A percentile compares a stretch with the other conserved stretches of the same genome.
Evolutionary conservation across 305 asterid species (phyloP).

Genomic region (Fraxinus sp.): DNA sequence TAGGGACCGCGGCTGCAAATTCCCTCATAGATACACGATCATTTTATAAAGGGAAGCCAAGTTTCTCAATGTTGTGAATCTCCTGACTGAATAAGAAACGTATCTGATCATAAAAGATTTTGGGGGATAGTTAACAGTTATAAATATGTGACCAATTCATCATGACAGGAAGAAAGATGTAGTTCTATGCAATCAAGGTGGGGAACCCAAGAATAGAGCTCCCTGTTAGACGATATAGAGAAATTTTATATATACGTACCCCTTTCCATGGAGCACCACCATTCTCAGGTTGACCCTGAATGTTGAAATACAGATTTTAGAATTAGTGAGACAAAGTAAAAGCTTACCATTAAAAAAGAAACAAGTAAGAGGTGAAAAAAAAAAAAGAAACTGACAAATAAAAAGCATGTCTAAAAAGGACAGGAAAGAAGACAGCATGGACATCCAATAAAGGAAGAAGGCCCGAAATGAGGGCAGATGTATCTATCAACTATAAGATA

Average conservation of each 20-base stretch:
- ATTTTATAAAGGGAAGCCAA: not conserved
- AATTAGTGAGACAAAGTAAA: not conserved
- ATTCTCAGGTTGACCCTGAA: slow-evolving; percentile 75
- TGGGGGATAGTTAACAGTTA: not conserved
- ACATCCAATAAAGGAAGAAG: not conserved
- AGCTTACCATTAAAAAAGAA: slow-evolving; percentile 8
- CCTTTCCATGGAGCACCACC: slow-evolving; percentile 97
- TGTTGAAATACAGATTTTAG: slow-evolving; percentile 20
- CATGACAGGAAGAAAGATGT: not conserved
- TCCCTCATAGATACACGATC: not conserved
- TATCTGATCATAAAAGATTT: not conserved
- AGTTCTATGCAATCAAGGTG: not conserved
- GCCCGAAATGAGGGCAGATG: not conserved
- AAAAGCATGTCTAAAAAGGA: not conserved
- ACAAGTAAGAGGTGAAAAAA: not conserved
- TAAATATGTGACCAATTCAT: not conserved
- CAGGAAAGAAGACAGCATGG: not conserved
- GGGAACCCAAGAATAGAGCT: not conserved
- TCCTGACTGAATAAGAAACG: not conserved
- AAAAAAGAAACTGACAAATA: not conserved
- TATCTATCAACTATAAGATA: not conserved
- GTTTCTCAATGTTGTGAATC: not conserved
- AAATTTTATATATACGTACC: slow-evolving; percentile 52
- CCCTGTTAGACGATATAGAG: slow-evolving; percentile 13
- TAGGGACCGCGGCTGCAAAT: not conserved